Percentiles rank a stretch among this genome's conserved stretches.
These are phyloP conservation scores for Hypsizygus marmoreus DNA, from an alignment of 768 basidiomycete genomes.

Conservation along the genomic window DNA sequence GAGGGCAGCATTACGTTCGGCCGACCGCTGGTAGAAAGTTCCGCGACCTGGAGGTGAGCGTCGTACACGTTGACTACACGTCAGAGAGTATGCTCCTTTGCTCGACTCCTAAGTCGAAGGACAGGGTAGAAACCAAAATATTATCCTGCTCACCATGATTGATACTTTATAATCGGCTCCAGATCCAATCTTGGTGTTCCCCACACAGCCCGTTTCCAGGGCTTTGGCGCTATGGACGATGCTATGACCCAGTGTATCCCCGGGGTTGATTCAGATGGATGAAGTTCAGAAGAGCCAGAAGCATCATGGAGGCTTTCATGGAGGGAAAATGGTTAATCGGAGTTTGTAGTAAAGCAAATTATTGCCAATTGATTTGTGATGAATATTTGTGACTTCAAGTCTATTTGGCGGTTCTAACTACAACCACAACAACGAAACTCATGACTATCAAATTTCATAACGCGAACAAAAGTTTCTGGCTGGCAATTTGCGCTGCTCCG, in stretches of 20 bases:
- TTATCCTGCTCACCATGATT: too few relatives aligned
- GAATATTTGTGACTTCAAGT: background rate
- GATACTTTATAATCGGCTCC: too few relatives aligned
- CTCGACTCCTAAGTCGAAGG: background rate
- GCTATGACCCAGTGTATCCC: too few relatives aligned
- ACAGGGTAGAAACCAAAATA: too few relatives aligned
- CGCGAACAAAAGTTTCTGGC: too few relatives aligned
- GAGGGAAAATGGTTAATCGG: constrained; percentile 2
- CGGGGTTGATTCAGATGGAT: too few relatives aligned
- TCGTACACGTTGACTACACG: constrained; percentile 2
- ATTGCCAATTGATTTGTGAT: constrained; percentile 2
- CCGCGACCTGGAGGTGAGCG: background rate
- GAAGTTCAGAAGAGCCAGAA: background rate
- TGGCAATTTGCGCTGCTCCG: too few relatives aligned
- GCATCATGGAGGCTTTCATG: background rate
- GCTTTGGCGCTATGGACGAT: background rate
- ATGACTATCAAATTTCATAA: too few relatives aligned
- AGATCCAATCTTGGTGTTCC: constrained; percentile 7
- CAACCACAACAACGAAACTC: too few relatives aligned
- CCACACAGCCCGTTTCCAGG: constrained; percentile 2
- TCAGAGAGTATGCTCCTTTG: background rate
- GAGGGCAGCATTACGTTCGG: background rate
- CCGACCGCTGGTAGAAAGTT: background rate
- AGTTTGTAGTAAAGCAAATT: constrained; percentile 4
- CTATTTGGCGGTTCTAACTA: too few relatives aligned